These are phyloP conservation scores for Coccomyxa subellipsoidea DNA, from an alignment of 163 green algal genomes.

Conservation along the genomic window DNA sequence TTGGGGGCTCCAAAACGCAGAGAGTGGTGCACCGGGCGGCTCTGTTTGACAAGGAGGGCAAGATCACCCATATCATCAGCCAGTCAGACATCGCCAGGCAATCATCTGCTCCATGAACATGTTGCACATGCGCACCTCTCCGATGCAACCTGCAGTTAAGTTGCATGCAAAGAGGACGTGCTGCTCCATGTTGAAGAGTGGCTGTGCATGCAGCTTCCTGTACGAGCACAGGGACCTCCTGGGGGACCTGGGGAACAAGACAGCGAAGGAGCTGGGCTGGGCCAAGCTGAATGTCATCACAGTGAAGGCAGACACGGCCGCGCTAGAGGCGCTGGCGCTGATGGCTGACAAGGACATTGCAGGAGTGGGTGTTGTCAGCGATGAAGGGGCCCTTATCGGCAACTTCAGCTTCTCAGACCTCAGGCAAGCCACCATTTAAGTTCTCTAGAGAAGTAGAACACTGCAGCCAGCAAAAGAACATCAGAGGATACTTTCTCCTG, in stretches of 20 bases:
- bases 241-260: slow-evolving; percentile 36
- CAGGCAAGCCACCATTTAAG: slow-evolving; percentile 27
- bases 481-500: neutral
- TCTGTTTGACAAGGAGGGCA: slow-evolving; percentile 53
- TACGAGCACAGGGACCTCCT: slow-evolving; percentile 35
- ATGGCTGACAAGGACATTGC: slow-evolving; percentile 56
- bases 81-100: slow-evolving; percentile 70
- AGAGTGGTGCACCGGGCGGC: slow-evolving; percentile 67
- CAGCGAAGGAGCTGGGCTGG: slow-evolving; percentile 54
- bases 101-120: slow-evolving; percentile 3
- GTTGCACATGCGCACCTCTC: neutral
- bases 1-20: slow-evolving; percentile 29
- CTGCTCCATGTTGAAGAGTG: neutral
- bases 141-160: neutral
- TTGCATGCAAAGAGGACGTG: neutral
- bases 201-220: slow-evolving; percentile 33
- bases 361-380: slow-evolving; percentile 59
- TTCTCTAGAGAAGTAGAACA: neutral
- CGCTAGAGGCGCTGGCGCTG: slow-evolving; percentile 54
- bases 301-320: slow-evolving; percentile 46
- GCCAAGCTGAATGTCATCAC: slow-evolving; percentile 33
- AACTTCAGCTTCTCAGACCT: slow-evolving; percentile 77
- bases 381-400: slow-evolving; percentile 68
- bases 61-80: slow-evolving; percentile 63
- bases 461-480: neutral